phyloP scores from a whole-genome alignment of 441 rosid species.

The Gossypium laxum region DNA sequence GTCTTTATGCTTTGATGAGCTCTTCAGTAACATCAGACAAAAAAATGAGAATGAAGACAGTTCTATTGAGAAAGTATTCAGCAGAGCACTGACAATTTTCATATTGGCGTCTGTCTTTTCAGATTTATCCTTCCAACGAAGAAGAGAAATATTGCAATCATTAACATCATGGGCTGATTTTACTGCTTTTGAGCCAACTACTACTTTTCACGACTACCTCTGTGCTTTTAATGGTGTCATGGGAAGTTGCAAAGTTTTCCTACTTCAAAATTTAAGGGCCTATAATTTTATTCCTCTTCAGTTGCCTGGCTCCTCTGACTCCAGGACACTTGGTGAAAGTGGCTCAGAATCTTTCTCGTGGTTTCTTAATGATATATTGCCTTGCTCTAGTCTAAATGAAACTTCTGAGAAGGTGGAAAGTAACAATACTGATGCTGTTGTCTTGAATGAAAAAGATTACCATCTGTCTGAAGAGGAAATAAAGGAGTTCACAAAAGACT shows the following conservation, averaged over 20 bases:
- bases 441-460: constrained; percentile 19
- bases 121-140: constrained; percentile 49
- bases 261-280: constrained; percentile 34
- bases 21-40: constrained; percentile 37
- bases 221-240: constrained; percentile 52
- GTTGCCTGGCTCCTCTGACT: constrained; percentile 24
- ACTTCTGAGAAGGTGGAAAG: constrained; percentile 27
- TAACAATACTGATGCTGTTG: constrained; percentile 19
- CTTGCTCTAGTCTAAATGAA: constrained; percentile 20
- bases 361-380: constrained; percentile 43
- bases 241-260: constrained; percentile 49
- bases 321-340: constrained; percentile 19
- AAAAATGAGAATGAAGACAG: constrained; percentile 30
- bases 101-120: constrained; percentile 51
- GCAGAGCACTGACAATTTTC: constrained; percentile 48
- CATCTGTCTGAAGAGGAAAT: constrained; percentile 40
- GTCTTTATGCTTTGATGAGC: constrained; percentile 68
- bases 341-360: constrained; percentile 25
- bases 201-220: constrained; percentile 60
- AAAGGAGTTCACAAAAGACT: constrained; percentile 41
- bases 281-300: constrained; percentile 41
- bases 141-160: constrained; percentile 47
- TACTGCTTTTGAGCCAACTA: constrained; percentile 47
- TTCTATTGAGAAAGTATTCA: constrained; percentile 28
- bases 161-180: constrained; percentile 55